Percentiles rank a stretch among this genome's conserved stretches.
phyloP scores from a whole-genome alignment of 208 protist species.

The Leishmania gerbilli region DNA sequence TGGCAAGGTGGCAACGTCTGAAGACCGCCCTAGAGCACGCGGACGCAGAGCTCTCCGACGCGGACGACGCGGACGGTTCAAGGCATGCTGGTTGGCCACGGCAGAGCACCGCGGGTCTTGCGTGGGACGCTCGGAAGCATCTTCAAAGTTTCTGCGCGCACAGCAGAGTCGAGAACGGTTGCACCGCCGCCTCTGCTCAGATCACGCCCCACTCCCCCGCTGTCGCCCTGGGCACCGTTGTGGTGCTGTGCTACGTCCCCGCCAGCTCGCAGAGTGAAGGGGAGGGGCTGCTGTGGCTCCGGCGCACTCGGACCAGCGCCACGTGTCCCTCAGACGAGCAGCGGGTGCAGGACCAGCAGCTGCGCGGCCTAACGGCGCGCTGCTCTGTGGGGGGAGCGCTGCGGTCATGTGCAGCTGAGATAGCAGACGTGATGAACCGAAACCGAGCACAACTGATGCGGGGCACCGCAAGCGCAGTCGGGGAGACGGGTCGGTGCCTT shows the following conservation, averaged over 20 bases:
- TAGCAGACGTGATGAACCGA: constrained; percentile 23
- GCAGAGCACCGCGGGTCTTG: neutral
- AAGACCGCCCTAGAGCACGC: constrained; percentile 3
- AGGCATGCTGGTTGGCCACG: neutral
- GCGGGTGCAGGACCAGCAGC: neutral
- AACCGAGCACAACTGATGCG: constrained; percentile 32
- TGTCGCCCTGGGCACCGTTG: constrained; percentile 1
- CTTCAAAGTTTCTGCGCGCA: neutral
- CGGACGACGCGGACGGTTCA: neutral
- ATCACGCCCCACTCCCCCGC: neutral
- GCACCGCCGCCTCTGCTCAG: neutral
- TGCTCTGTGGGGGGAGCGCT: constrained; percentile 4
- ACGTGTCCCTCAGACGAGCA: neutral
- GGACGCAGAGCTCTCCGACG: neutral
- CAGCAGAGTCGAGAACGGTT: neutral
- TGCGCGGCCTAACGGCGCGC: neutral
- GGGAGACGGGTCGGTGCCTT: constrained; percentile 9
- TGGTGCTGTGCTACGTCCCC: constrained; percentile 6
- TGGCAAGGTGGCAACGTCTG: constrained; percentile 10
- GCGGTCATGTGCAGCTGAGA: constrained; percentile 10
- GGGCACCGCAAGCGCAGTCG: constrained; percentile 10
- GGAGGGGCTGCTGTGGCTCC: constrained; percentile 12
- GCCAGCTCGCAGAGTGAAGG: constrained; percentile 1
- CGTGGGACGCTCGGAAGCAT: constrained; percentile 3
- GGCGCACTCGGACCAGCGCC: neutral